Evolutionary conservation across 495 filamentous ascomycete genomes (phyloP).

Genomic region (Amniculicola lignicola): DNA sequence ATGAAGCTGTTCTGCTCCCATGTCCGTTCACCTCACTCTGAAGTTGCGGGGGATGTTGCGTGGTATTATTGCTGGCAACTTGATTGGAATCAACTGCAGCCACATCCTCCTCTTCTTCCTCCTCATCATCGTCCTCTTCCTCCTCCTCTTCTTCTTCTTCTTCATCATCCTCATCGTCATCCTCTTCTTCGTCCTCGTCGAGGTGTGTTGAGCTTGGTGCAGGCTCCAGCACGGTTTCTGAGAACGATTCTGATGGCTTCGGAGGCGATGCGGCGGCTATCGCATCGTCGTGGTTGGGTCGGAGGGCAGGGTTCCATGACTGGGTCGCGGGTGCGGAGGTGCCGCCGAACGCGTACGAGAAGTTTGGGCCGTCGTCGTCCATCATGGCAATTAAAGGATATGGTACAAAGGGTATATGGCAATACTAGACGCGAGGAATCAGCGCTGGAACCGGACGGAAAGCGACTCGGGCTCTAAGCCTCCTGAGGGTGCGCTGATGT

Average conservation of each 20-base stretch:
- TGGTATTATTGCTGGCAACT: neutral
- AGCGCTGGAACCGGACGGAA: constrained; percentile 7
- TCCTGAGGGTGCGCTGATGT: constrained; percentile 10
- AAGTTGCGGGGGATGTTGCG: too few species aligned
- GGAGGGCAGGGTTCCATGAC: constrained; percentile 37
- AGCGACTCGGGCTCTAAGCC: neutral
- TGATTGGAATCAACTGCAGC: too few species aligned
- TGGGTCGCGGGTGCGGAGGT: neutral
- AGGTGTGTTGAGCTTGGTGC: too few species aligned
- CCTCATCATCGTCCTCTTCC: constrained; percentile 3
- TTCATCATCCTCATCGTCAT: neutral
- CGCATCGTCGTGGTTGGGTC: constrained; percentile 22
- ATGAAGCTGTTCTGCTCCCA: too few species aligned
- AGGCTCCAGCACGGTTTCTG: neutral
- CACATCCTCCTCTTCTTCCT: constrained; percentile 1
- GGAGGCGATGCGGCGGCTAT: neutral
- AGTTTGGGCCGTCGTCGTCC: constrained; percentile 31
- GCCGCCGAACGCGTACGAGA: constrained; percentile 32
- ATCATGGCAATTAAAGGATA: constrained; percentile 34
- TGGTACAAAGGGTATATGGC: constrained; percentile 32
- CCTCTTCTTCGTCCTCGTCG: too few species aligned
- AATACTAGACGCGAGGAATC: constrained; percentile 20
- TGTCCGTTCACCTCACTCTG: too few species aligned
- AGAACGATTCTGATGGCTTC: neutral
- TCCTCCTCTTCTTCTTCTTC: constrained; percentile 6